Conservation (phyloP, 331 rosid genomes). For the Stylosanthes scabra region DNA sequence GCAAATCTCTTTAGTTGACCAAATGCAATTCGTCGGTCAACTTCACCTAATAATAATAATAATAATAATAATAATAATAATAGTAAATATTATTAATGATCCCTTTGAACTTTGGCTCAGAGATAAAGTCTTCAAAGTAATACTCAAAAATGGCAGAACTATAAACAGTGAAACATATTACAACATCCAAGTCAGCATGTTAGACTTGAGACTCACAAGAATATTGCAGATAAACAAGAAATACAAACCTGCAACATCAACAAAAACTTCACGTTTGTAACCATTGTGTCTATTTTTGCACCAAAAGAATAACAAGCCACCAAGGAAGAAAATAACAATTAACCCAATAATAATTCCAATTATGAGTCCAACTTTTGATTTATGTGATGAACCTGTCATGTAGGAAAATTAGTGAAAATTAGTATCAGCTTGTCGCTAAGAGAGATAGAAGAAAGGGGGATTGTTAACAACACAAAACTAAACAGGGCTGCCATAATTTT, state of each 20-base stretch:
- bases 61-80: background rate
- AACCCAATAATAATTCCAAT: slow-evolving; percentile 70
- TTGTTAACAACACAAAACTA: slow-evolving; percentile 7
- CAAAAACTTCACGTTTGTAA: slow-evolving; percentile 77
- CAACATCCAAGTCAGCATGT: background rate
- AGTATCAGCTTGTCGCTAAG: slow-evolving; percentile 34
- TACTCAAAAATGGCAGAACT: slow-evolving; percentile 28
- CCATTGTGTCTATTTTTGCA: slow-evolving; percentile 63
- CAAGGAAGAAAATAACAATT: slow-evolving; percentile 53
- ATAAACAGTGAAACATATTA: background rate
- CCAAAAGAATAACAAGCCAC: slow-evolving; percentile 59
- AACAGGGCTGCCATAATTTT: slow-evolving; percentile 7
- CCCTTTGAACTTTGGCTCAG: slow-evolving; percentile 9
- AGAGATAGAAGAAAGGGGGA: background rate
- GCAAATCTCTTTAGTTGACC: slow-evolving; percentile 88
- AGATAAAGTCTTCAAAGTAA: slow-evolving; percentile 14
- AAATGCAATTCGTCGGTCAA: slow-evolving; percentile 87
- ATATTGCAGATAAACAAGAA: slow-evolving; percentile 37
- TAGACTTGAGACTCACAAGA: slow-evolving; percentile 17
- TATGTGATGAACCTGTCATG: slow-evolving; percentile 60
- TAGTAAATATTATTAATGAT: background rate
- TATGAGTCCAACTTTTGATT: slow-evolving; percentile 64
- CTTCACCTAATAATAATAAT: slow-evolving; percentile 69
- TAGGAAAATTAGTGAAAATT: slow-evolving; percentile 34
- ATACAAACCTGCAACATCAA: slow-evolving; percentile 86